These are phyloP conservation scores for Salix suchowensis DNA, from an alignment of 345 rosid species.

Conservation along the genomic window DNA sequence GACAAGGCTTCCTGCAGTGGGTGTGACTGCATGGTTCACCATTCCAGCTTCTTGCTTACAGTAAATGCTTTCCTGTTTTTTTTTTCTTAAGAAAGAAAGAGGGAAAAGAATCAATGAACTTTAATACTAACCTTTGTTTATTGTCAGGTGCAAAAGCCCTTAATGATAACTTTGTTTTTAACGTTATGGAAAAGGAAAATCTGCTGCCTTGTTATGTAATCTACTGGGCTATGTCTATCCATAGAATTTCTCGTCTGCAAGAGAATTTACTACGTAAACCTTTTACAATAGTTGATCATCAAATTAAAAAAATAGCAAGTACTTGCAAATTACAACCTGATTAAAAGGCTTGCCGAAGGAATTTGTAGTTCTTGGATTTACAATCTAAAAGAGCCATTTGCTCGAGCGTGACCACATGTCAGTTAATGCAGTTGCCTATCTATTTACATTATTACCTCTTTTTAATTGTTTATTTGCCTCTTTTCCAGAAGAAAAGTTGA, in stretches of 20 bases:
- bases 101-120: neutral
- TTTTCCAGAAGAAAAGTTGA: neutral
- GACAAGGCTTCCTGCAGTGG: too few relatives aligned
- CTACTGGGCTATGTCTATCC: neutral
- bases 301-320: neutral
- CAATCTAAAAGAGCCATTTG: neutral
- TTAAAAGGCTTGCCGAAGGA: neutral
- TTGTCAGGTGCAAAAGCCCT: conserved; percentile 51
- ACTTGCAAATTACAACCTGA: neutral
- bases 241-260: neutral
- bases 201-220: neutral
- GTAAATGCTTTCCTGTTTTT: neutral
- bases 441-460: neutral
- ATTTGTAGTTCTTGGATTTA: neutral
- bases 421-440: neutral
- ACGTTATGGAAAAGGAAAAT: neutral
- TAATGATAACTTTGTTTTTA: conserved; percentile 17
- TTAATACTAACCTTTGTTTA: neutral
- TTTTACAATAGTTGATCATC: neutral
- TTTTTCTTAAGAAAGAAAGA: neutral
- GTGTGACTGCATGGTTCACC: neutral
- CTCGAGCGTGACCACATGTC: neutral
- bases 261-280: neutral
- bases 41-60: neutral
- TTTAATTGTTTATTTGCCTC: neutral